Evolutionary conservation across 148 eudicot genomes (phyloP), one percentile per base, ranked within the genome.

Genomic region (Heliamphora exappendiculata): DNA sequence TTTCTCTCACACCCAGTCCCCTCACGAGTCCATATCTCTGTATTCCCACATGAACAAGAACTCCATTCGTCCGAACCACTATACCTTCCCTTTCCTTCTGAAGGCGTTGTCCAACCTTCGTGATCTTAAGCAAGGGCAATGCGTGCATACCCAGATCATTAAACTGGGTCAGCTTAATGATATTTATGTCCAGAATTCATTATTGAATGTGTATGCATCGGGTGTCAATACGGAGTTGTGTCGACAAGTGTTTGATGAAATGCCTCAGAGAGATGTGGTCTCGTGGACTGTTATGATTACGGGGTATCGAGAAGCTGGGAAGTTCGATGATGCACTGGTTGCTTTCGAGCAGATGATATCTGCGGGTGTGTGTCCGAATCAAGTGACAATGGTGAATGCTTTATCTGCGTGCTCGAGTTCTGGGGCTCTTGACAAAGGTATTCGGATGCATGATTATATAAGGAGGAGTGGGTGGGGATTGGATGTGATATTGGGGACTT

Each of bases 271-370:
- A 77, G 88, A 86, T 77, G 89, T 86, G 20, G 91, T 86, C 3
- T 82, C 87, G 0, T 88, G 91, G 89, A 88, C 87, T 17, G 83
- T 67, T 29, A 57, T 88, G 87, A 82, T 88, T 28, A 62, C 75
- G 26, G 89, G 89, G 68, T 84, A 66, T 77, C 76, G 67, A 39
- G 80, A 82, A 34, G 69, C 67, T 53, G 81, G 79, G 78, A 75
- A 33, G 70, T 75, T 74, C 54, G 85, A 79, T 20, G 84, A 86
- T 22, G 85, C 91, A 3, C 75, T 86, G 60, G 24, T 77, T 63
- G 54, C 70, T 59, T 84, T 86, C 69, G 84, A 74, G 58, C 55
- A 79, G 49, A 88, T 88, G 91, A 66, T 71, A 33, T 47, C n/a
- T 36, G 79, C 79, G 5, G 86, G 87, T 41, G 80, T 84, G 45